Evolutionary conservation across 2,329 filamentous ascomycete species (phyloP), one percentile per base, ranked within the genome.

Genomic region (Dichotomopilus funicola): DNA sequence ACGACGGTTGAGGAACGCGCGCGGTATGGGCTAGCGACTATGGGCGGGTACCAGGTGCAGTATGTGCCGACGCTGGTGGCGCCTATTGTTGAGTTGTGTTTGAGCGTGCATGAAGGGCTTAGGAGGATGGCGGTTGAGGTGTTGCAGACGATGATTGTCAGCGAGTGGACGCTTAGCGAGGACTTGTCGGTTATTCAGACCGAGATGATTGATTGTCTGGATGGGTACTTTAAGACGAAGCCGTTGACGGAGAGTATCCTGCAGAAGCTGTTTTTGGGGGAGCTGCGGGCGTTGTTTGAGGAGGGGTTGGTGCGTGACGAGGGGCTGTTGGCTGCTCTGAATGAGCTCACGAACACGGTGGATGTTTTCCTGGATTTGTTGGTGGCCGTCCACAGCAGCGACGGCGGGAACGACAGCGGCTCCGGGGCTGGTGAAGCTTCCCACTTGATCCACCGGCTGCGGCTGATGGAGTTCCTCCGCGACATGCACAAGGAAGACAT

Each of bases 401-500:
- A 89, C 52, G 78, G 77, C 40, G 80, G 19, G 19, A 3, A 27
- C 19, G 19, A 27, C 19, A 27, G 19, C 19, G 19, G 19, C 2
- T 27, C 19, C 3, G 19, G 19, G 19, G 19, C 77, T 4, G 87
- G 83, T 45, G 90, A 96, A 66, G 85, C 88, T 1, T 87, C 87
- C 6, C 83, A 88, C 58, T 88, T 95, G 61, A 89, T 96, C 71
- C 91, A 96, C 69, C 89, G 90, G 0, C 75, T 97, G 51, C 84
- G 89, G 54, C 76, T 97, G 33, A 96, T 97, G 91, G 90, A 96
- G 64, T 97, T 96, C 72, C 79, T 97, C 63, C 88, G 91, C 62
- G 91, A 96, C 67, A 95, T 96, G 87, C 89, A 95, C 63, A 95
- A 95, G 67, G 91, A 96, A 68, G 91, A 96, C 65, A 96, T 96